phyloP scores from a whole-genome alignment of 23 red algal species.

The Pyropia haitanensis region DNA sequence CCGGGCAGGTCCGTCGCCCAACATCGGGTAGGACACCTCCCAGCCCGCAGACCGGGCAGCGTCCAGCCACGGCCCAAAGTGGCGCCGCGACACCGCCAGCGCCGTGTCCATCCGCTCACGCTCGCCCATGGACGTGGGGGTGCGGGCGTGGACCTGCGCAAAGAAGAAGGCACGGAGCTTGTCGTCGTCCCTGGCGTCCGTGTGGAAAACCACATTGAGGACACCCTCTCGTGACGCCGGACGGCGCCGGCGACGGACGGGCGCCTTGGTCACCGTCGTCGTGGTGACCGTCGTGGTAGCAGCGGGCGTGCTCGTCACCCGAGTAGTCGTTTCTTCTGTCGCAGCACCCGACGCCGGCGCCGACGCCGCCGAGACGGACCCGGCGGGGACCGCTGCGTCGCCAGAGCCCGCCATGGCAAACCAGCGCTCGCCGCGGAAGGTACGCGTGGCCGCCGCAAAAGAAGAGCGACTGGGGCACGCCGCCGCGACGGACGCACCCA shows the following conservation, averaged over 20 bases:
- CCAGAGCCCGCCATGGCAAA: background rate
- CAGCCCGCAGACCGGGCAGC: too few species aligned
- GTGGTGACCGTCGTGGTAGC: too few species aligned
- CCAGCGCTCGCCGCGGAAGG: background rate
- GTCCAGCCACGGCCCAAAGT: too few species aligned
- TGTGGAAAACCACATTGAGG: slow-evolving; percentile 12
- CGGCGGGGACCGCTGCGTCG: background rate
- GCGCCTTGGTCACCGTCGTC: too few species aligned
- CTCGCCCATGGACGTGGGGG: too few species aligned
- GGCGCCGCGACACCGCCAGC: too few species aligned
- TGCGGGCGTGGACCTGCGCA: too few species aligned
- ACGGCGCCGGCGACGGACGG: too few species aligned
- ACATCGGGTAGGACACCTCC: too few species aligned
- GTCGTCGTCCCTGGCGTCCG: slow-evolving; percentile 7
- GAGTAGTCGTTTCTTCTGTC: background rate
- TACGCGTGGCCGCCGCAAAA: background rate
- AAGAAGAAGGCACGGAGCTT: slow-evolving; percentile 16
- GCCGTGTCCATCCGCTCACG: too few species aligned
- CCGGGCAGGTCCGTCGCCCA: too few species aligned
- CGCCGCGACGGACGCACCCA: slow-evolving; percentile 52
- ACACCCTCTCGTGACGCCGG: background rate
- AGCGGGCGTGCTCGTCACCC: background rate
- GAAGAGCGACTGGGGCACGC: slow-evolving; percentile 4
- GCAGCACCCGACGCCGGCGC: background rate
- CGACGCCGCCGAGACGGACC: background rate